Evolutionary conservation across 371 early-diverging fungal genomes (phyloP).

Genomic region (Actinomucor elegans): DNA sequence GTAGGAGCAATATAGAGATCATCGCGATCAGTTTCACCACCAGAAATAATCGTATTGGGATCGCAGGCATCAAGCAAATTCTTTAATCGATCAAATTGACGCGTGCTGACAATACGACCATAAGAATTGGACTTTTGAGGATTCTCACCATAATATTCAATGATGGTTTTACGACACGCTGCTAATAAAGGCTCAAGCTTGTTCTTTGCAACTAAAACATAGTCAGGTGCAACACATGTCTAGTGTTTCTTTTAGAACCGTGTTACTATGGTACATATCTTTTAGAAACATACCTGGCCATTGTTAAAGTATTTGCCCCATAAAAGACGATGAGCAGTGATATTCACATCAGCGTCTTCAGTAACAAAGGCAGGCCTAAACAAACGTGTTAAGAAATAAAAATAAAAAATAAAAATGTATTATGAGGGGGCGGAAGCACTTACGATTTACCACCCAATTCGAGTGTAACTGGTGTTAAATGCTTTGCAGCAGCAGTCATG

Average conservation of each 20-base stretch:
- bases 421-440: not conserved
- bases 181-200: constrained; percentile 54
- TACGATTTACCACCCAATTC: constrained; percentile 87
- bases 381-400: too few species aligned
- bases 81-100: constrained; percentile 73
- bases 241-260: not conserved
- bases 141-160: constrained; percentile 53
- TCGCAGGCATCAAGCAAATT: constrained; percentile 50
- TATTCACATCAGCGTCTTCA: constrained; percentile 60
- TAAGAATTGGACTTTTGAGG: constrained; percentile 54
- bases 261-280: not conserved
- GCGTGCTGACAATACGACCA: constrained; percentile 67
- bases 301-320: constrained; percentile 82
- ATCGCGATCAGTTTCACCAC: constrained; percentile 55
- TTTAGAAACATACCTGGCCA: constrained; percentile 67
- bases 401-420: too few species aligned
- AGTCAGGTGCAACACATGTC: constrained; percentile 90
- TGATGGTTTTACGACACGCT: constrained; percentile 41
- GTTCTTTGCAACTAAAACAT: constrained; percentile 65
- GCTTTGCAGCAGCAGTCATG: constrained; percentile 77
- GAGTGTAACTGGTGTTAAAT: constrained; percentile 78
- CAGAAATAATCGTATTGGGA: constrained; percentile 47
- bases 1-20: constrained; percentile 71
- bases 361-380: constrained; percentile 73
- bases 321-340: constrained; percentile 72